These are phyloP conservation scores for Phialocephala subalpina DNA, from an alignment of 2,329 filamentous ascomycete species.

Conservation along the genomic window DNA sequence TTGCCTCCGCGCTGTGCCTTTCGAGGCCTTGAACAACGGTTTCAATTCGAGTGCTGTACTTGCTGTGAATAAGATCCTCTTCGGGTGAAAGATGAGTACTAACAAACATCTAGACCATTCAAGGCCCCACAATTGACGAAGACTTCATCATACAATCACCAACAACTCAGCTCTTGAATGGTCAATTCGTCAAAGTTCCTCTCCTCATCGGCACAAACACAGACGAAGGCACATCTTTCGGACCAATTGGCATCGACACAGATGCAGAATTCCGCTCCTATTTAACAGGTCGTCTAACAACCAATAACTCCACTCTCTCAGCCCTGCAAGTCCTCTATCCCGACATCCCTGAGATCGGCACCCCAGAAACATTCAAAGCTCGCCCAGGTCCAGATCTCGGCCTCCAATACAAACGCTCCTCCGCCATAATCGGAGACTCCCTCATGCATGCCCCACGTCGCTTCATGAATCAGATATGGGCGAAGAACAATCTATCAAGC, in stretches of 20 bases:
- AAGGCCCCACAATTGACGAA: conserved; percentile 43
- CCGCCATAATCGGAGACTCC: conserved; percentile 30
- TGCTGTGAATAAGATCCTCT: neutral
- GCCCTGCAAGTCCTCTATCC: conserved; percentile 56
- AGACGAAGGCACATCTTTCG: conserved; percentile 49
- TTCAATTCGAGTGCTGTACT: conserved; percentile 23
- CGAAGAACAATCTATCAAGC: conserved; percentile 23
- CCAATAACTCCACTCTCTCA: conserved; percentile 28
- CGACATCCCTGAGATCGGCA: conserved; percentile 55
- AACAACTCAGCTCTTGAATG: conserved; percentile 58
- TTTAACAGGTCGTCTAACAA: conserved; percentile 4
- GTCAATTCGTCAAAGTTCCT: conserved; percentile 47
- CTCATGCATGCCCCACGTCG: conserved; percentile 25
- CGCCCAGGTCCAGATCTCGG: conserved; percentile 44
- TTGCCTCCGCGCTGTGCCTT: conserved; percentile 43
- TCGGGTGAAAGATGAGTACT: conserved; percentile 32
- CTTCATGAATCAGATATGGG: conserved; percentile 25
- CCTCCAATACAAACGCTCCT: conserved; percentile 29
- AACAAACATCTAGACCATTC: no score
- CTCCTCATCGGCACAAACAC: conserved; percentile 54
- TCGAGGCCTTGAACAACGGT: conserved; percentile 40
- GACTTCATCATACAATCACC: conserved; percentile 55
- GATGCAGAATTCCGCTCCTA: conserved; percentile 30
- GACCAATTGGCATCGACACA: conserved; percentile 46
- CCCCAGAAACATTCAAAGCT: conserved; percentile 47